Percentiles rank a stretch among this genome's conserved stretches.
Evolutionary conservation across 2,329 filamentous ascomycete species (phyloP).

Genomic region (Penicillium sp.): DNA sequence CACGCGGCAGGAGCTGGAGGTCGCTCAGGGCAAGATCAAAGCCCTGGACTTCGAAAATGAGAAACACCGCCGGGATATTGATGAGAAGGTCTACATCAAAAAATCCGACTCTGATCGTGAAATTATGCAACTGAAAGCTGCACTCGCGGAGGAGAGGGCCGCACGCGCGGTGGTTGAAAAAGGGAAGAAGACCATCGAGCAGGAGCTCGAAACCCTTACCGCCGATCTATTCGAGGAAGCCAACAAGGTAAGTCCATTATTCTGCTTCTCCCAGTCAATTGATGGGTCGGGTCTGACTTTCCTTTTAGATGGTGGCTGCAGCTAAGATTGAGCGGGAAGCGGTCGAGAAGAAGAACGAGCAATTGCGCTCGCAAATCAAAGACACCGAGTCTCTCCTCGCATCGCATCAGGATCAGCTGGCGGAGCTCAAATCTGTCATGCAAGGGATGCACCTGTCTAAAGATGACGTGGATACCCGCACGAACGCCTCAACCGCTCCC

Average conservation of each 20-base stretch:
- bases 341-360: conserved; percentile 80
- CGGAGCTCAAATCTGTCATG: conserved; percentile 88
- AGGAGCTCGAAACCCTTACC: conserved; percentile 86
- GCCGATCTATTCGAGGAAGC: conserved; percentile 96
- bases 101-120: conserved; percentile 73
- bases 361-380: conserved; percentile 77
- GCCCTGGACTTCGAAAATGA: conserved; percentile 68
- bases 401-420: conserved; percentile 89
- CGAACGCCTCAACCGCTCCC: conserved; percentile 67
- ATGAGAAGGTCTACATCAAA: conserved; percentile 72
- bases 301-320: conserved; percentile 75
- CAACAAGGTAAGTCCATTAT: conserved; percentile 63
- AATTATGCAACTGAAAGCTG: conserved; percentile 58
- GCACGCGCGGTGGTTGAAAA: conserved; percentile 66
- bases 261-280: background rate
- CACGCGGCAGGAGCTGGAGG: conserved; percentile 78
- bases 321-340: conserved; percentile 82
- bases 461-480: conserved; percentile 68
- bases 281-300: conserved; percentile 14
- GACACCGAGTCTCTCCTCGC: conserved; percentile 83
- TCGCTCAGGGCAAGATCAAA: conserved; percentile 64
- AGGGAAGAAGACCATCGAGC: conserved; percentile 85
- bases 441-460: conserved; percentile 72
- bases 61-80: conserved; percentile 67
- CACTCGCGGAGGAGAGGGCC: conserved; percentile 64